Conservation (phyloP, 176 grass and related monocot genomes). For the Carex cristatella region DNA sequence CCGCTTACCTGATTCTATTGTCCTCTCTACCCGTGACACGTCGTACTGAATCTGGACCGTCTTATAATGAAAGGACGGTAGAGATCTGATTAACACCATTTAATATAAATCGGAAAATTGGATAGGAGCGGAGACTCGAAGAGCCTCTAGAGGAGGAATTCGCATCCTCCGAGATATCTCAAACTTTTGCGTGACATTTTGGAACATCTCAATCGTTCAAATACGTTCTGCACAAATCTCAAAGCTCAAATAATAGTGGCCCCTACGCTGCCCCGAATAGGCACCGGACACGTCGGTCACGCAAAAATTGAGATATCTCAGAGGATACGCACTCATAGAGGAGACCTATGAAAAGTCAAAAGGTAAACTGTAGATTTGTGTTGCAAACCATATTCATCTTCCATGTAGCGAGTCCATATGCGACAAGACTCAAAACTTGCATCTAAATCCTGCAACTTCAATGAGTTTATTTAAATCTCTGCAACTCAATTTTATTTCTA, state of each 20-base stretch:
- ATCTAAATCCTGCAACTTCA: too few species aligned
- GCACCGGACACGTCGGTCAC: too few species aligned
- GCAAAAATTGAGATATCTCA: too few species aligned
- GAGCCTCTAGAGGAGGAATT: not conserved
- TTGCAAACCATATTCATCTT: not conserved
- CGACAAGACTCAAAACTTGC: not conserved
- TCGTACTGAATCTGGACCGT: not conserved
- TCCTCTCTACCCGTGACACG: not conserved
- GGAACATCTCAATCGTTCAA: too few species aligned
- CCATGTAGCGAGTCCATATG: not conserved
- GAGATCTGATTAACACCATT: not conserved
- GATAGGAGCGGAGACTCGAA: not conserved
- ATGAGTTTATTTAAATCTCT: too few species aligned
- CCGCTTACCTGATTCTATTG: not conserved
- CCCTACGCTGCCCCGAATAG: too few species aligned
- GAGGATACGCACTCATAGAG: too few species aligned
- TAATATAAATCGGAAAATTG: not conserved
- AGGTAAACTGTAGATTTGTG: not conserved
- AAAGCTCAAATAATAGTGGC: too few species aligned
- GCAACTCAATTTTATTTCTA: too few species aligned
- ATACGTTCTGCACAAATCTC: too few species aligned
- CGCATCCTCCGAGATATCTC: too few species aligned
- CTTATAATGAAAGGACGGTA: not conserved
- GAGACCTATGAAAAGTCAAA: not conserved
- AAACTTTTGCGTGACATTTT: too few species aligned